phyloP scores from a whole-genome alignment of 345 rosid species.

The Citrus mangshanensis region DNA sequence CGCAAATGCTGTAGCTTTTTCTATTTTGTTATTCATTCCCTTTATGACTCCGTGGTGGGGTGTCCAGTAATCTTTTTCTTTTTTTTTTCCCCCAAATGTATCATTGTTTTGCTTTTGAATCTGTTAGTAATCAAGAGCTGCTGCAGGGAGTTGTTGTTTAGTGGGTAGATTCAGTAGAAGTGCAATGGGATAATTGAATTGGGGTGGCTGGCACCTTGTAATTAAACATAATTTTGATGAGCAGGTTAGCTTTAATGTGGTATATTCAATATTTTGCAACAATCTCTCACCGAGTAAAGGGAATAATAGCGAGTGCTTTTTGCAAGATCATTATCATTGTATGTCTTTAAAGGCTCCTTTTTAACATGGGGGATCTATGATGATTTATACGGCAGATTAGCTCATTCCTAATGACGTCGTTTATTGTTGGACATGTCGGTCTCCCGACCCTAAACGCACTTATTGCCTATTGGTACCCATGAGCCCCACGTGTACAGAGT shows the following conservation, averaged over 20 bases:
- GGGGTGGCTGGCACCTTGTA: conserved; percentile 1
- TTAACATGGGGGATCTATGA: too few species aligned
- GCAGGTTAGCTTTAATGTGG: not conserved
- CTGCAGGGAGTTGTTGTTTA: not conserved
- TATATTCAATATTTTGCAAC: not conserved
- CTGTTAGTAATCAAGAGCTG: not conserved
- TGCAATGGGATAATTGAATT: not conserved
- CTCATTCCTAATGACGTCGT: too few species aligned
- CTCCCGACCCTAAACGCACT: too few species aligned
- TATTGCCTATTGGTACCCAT: not conserved
- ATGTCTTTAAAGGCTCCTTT: not conserved
- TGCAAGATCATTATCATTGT: not conserved
- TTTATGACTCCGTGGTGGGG: conserved; percentile 28
- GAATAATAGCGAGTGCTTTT: not conserved
- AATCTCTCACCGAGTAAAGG: not conserved
- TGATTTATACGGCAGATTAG: not conserved
- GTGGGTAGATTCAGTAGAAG: not conserved
- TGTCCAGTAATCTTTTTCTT: conserved; percentile 3
- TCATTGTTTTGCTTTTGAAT: conserved; percentile 16
- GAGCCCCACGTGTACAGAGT: not conserved
- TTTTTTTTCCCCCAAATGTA: not conserved
- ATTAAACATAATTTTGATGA: conserved; percentile 13
- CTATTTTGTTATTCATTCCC: conserved; percentile 41
- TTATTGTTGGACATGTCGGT: not conserved
- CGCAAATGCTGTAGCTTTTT: conserved; percentile 36